phyloP scores from a whole-genome alignment of 148 eudicot genomes.

The Rheum nobile region DNA sequence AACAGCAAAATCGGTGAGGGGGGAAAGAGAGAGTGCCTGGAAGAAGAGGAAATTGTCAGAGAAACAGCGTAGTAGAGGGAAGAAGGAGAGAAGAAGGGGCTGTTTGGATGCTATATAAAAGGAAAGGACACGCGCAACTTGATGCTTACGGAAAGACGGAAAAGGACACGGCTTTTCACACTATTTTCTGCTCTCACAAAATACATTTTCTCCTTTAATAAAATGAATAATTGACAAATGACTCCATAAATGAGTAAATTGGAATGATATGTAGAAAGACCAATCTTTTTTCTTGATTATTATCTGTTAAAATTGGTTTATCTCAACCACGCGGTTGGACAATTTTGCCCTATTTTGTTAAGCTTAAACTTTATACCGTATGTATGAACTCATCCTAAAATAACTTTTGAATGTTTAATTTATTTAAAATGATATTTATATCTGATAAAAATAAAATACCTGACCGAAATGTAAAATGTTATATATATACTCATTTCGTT shows the following conservation, averaged over 20 bases:
- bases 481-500: no score
- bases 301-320: neutral
- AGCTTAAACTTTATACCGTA: no score
- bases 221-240: neutral
- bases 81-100: neutral
- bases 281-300: neutral
- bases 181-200: neutral
- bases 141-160: neutral
- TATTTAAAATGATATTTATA: no score
- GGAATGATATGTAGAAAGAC: neutral
- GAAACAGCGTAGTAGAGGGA: neutral
- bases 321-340: neutral
- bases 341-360: no score
- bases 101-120: conserved; percentile 13
- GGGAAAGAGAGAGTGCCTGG: neutral
- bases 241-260: neutral
- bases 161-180: neutral
- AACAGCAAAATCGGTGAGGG: neutral
- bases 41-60: neutral
- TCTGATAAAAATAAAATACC: no score
- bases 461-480: no score
- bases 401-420: no score
- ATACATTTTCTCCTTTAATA: neutral
- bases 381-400: no score
- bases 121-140: conserved; percentile 8